phyloP scores from a whole-genome alignment of 768 basidiomycete genomes.

The Termitomyces sp. region DNA sequence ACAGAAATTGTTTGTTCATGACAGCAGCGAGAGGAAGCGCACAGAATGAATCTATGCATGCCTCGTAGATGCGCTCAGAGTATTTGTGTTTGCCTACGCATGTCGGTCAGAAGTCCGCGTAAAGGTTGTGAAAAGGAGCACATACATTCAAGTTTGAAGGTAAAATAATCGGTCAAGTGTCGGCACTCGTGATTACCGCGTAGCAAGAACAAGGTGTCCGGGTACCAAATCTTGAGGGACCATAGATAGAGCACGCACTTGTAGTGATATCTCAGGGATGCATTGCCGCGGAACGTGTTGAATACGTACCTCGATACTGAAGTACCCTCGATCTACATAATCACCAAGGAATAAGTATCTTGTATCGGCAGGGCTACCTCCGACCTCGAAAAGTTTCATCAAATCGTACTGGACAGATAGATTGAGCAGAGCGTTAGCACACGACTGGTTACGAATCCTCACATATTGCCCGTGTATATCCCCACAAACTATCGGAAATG shows the following conservation, averaged over 20 bases:
- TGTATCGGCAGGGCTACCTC: conserved; percentile 91
- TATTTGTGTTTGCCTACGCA: conserved; percentile 96
- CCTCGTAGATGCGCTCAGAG: conserved; percentile 93
- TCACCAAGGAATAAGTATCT: conserved; percentile 90
- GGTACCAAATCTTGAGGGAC: conserved; percentile 99
- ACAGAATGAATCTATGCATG: conserved; percentile 98
- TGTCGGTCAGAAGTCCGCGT: not conserved
- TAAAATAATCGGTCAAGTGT: conserved; percentile 97
- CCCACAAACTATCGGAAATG: conserved; percentile 66
- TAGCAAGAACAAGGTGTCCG: conserved; percentile 91
- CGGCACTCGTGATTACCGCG: conserved; percentile 99
- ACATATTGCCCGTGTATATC: conserved; percentile 99
- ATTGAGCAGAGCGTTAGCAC: conserved; percentile 1
- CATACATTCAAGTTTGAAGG: conserved; percentile 97
- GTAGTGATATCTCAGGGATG: conserved; percentile 7
- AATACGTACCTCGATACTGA: conserved; percentile 76
- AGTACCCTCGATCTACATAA: conserved; percentile 92
- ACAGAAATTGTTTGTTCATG: conserved; percentile 99
- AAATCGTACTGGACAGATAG: conserved; percentile 66
- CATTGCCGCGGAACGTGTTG: not conserved
- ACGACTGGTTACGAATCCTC: conserved; percentile 23
- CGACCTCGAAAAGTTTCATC: conserved; percentile 94
- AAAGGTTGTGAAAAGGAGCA: conserved; percentile 7
- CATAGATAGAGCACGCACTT: conserved; percentile 97
- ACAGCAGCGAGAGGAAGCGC: conserved; percentile 90